Base-by-base conservation (phyloP, 2,329 filamentous ascomycete genomes). In the Fusarium protoensiforme region DNA sequence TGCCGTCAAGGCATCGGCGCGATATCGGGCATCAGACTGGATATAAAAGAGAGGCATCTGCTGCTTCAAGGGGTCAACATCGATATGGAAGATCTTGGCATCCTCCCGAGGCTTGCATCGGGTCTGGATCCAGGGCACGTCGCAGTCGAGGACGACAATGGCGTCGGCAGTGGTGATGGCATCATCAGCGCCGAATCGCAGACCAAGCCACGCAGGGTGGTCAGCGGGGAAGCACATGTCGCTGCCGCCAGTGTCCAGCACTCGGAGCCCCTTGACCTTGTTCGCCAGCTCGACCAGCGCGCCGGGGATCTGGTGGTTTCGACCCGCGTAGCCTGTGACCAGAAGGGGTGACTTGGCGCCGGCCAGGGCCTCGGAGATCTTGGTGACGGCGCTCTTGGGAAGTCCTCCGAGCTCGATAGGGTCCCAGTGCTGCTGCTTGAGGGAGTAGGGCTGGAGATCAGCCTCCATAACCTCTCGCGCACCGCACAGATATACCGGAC, bases 121-220 rank as follows among this genome's bases (percentile, higher is more conserved):
- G 0, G 94, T 96, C n/a, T 92, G 91, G 64, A 98, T 95, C 94
- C 95, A 98, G 0, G 95, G 95, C 0, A 98, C 94, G 78, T 98
- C 95, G 72, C 94, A 97, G 81, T 98, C 93, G 27, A 97, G 79
- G 3, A 98, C 92, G 1, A 98, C 75, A 67, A 98, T 97, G 13
- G 94, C 89, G 80, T 98, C 96, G 0, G 95, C 94, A 0, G 90
- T 90, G 67, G 87, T 88, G 79, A 98, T 93, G 46, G 87, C 86
- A 2, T 93, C 90, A 60, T 97, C 93, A 4, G 89, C 87, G 4
- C 94, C 94, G 76, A 92, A 97, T 48, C 91, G 88, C 60, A 96
- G 81, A 3, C 95, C 92, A 14, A 94, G 79, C 84, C 89, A 94
- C 1, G 84, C 90, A 2, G 88, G 90, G 75, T 95, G 92, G 62